Conservation (phyloP, 495 filamentous ascomycete genomes). For the Neurospora hispaniola region DNA sequence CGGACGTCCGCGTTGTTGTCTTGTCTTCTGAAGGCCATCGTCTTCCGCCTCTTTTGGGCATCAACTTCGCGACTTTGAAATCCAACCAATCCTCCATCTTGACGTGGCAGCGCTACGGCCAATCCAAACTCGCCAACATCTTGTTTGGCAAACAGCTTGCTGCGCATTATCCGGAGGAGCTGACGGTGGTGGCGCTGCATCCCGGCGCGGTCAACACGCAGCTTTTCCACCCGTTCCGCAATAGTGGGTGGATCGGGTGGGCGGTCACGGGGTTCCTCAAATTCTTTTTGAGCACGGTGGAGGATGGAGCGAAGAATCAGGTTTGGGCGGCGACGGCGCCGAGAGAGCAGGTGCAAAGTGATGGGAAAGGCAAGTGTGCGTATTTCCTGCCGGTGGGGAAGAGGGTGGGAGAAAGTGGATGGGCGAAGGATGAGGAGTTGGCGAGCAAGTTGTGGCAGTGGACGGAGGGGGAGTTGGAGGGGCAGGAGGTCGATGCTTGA, state of each 20-base stretch:
- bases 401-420: background rate
- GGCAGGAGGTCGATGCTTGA: background rate
- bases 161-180: slow-evolving; percentile 43
- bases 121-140: slow-evolving; percentile 64
- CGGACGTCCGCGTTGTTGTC: slow-evolving; percentile 35
- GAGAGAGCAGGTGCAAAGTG: slow-evolving; percentile 26
- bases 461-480: slow-evolving; percentile 44
- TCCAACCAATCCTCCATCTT: slow-evolving; percentile 17
- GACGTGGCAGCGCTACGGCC: slow-evolving; percentile 45
- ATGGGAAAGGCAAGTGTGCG: slow-evolving; percentile 11
- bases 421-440: slow-evolving; percentile 37
- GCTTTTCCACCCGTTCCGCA: slow-evolving; percentile 24
- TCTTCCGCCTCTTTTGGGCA: slow-evolving; percentile 25
- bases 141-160: slow-evolving; percentile 51
- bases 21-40: slow-evolving; percentile 27
- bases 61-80: slow-evolving; percentile 30
- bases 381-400: slow-evolving; percentile 27
- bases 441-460: slow-evolving; percentile 50
- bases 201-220: slow-evolving; percentile 55
- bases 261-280: slow-evolving; percentile 2
- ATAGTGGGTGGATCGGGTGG: slow-evolving; percentile 4
- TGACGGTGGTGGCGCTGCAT: slow-evolving; percentile 46
- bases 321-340: slow-evolving; percentile 45
- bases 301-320: slow-evolving; percentile 46
- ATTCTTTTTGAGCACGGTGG: slow-evolving; percentile 21